These are phyloP conservation scores for Scutellaria minor DNA, from an alignment of 257 asterid genomes.

Conservation along the genomic window DNA sequence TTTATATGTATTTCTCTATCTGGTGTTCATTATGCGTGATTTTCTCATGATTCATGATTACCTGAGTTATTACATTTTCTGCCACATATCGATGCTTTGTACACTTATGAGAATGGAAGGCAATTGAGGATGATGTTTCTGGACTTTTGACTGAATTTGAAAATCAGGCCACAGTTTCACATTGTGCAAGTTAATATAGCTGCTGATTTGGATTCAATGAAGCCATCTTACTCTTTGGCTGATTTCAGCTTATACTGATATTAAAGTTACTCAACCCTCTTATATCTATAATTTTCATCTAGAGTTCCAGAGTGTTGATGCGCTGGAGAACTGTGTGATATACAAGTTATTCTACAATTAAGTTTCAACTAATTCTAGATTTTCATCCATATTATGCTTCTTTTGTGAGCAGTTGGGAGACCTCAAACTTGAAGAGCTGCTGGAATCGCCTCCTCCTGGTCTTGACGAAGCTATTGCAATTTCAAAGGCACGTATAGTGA, in stretches of 20 bases:
- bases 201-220: background rate
- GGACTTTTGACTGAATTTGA: too few relatives aligned
- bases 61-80: background rate
- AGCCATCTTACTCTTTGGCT: conserved; percentile 9
- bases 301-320: background rate
- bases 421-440: conserved; percentile 71
- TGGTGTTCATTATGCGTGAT: background rate
- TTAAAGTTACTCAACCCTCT: background rate
- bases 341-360: background rate
- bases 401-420: conserved; percentile 61
- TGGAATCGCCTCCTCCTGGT: conserved; percentile 79
- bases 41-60: conserved; percentile 24
- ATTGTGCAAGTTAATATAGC: too few relatives aligned
- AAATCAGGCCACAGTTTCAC: too few relatives aligned
- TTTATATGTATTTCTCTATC: conserved; percentile 2
- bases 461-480: conserved; percentile 81
- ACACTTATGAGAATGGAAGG: background rate
- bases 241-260: background rate
- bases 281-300: background rate
- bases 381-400: background rate
- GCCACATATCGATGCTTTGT: conserved; percentile 18
- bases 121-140: too few relatives aligned
- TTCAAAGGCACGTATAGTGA: conserved; percentile 52
- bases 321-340: conserved; percentile 1
- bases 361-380: conserved; percentile 2